These are phyloP conservation scores for Neopestalotiopsis clavispora DNA, from an alignment of 2,329 filamentous ascomycete genomes.

Conservation along the genomic window DNA sequence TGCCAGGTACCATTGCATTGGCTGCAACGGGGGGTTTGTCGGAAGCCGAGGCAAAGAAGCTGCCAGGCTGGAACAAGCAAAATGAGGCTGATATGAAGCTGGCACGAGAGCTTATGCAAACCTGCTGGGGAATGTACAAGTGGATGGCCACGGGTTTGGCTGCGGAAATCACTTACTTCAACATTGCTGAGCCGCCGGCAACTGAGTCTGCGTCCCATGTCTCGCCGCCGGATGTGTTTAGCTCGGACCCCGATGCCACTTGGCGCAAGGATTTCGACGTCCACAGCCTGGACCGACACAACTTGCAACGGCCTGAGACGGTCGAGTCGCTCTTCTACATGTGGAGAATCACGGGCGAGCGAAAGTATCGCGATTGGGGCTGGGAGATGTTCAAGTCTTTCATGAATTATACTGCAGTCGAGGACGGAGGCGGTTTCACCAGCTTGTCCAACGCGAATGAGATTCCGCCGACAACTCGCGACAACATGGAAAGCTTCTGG, in stretches of 20 bases:
- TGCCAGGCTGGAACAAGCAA: constrained; percentile 73
- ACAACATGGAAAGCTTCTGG: constrained; percentile 99
- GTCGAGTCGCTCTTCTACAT: constrained; percentile 98
- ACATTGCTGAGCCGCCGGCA: constrained; percentile 71
- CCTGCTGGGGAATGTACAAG: constrained; percentile 98
- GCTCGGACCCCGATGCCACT: constrained; percentile 55
- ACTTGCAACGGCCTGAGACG: constrained; percentile 93
- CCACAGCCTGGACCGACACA: constrained; percentile 84
- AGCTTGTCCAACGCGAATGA: constrained; percentile 76
- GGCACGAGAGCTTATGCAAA: constrained; percentile 90
- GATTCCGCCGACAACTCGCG: constrained; percentile 70
- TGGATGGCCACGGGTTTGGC: constrained; percentile 89
- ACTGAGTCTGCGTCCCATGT: constrained; percentile 61
- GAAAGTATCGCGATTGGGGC: constrained; percentile 90
- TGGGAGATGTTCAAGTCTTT: constrained; percentile 99
- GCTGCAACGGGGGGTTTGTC: constrained; percentile 81
- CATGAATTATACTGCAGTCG: constrained; percentile 80
- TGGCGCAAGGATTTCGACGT: constrained; percentile 84
- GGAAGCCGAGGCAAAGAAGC: constrained; percentile 75
- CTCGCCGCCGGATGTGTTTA: constrained; percentile 54
- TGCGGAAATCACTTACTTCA: constrained; percentile 92
- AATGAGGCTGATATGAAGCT: constrained; percentile 88
- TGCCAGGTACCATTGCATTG: constrained; percentile 93
- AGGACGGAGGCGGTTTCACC: constrained; percentile 80
- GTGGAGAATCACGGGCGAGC: constrained; percentile 95